Conservation (phyloP, 2,329 filamentous ascomycete genomes). For the Aaosphaeria arxii region DNA sequence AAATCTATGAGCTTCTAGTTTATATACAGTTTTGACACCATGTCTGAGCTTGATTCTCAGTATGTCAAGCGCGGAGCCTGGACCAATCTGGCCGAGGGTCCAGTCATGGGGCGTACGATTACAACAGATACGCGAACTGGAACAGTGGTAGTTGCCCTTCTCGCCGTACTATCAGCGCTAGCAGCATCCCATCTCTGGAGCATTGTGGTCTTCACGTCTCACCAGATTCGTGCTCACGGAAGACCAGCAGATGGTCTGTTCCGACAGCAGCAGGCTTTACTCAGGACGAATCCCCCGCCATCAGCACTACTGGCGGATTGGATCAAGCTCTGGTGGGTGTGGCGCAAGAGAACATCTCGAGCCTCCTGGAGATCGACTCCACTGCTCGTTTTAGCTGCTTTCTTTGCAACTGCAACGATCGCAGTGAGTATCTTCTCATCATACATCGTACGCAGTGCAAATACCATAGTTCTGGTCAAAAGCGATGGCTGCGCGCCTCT, state of each 20-base stretch:
- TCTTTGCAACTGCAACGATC: slow-evolving; percentile 1
- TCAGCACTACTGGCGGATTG: slow-evolving; percentile 7
- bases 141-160: slow-evolving; percentile 5
- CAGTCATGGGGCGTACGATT: slow-evolving; percentile 9
- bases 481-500: slow-evolving; percentile 7
- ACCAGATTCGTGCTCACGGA: slow-evolving; percentile 7
- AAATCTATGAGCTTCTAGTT: background rate
- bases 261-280: slow-evolving; percentile 10
- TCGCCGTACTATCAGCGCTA: slow-evolving; percentile 7
- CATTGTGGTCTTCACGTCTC: slow-evolving; percentile 5
- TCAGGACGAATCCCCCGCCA: slow-evolving; percentile 9
- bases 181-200: slow-evolving; percentile 9
- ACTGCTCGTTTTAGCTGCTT: background rate
- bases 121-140: slow-evolving; percentile 7
- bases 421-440: slow-evolving; percentile 16
- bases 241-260: slow-evolving; percentile 7
- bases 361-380: background rate
- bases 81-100: slow-evolving; percentile 5
- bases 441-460: slow-evolving; percentile 8
- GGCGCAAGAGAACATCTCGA: background rate
- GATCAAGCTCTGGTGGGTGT: slow-evolving; percentile 8
- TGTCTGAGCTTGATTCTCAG: slow-evolving; percentile 8
- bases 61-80: slow-evolving; percentile 10
- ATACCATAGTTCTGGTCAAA: slow-evolving; percentile 10
- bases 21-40: background rate